phyloP scores from a whole-genome alignment of 352 stramenopile genomes.

The Phytopythium ostracodes region DNA sequence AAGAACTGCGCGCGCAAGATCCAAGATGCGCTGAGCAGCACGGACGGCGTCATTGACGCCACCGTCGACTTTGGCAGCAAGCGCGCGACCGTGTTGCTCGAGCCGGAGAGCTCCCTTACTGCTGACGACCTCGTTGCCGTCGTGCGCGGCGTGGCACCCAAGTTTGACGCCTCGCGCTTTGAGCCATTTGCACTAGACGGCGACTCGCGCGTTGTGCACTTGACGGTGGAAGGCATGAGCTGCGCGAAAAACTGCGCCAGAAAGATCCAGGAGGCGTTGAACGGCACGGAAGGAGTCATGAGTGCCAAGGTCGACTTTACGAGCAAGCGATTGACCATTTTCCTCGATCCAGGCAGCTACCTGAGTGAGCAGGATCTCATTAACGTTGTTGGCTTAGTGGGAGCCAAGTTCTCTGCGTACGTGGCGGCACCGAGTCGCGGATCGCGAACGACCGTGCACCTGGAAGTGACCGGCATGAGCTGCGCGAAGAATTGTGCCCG shows the following conservation, averaged over 20 bases:
- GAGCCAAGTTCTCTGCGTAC: conserved; percentile 59
- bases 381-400: conserved; percentile 47
- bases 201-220: conserved; percentile 68
- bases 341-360: conserved; percentile 65
- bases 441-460: conserved; percentile 43
- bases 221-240: conserved; percentile 76
- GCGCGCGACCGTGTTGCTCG: conserved; percentile 65
- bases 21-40: conserved; percentile 40
- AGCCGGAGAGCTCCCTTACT: conserved; percentile 48
- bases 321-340: conserved; percentile 70
- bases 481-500: conserved; percentile 76
- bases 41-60: conserved; percentile 56
- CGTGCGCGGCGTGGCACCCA: conserved; percentile 38
- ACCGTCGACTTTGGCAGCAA: conserved; percentile 69
- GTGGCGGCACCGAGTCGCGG: conserved; percentile 32
- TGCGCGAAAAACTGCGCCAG: conserved; percentile 69
- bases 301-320: conserved; percentile 77
- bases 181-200: conserved; percentile 52
- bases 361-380: conserved; percentile 63
- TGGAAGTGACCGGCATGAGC: conserved; percentile 74
- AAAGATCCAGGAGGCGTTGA: conserved; percentile 75
- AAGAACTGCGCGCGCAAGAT: conserved; percentile 63
- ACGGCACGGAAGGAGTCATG: conserved; percentile 53
- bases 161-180: conserved; percentile 59
- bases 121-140: conserved; percentile 67